Percentiles rank a stretch among this genome's conserved stretches.
phyloP scores from a whole-genome alignment of 331 rosid species.

The Acacia concinna region DNA sequence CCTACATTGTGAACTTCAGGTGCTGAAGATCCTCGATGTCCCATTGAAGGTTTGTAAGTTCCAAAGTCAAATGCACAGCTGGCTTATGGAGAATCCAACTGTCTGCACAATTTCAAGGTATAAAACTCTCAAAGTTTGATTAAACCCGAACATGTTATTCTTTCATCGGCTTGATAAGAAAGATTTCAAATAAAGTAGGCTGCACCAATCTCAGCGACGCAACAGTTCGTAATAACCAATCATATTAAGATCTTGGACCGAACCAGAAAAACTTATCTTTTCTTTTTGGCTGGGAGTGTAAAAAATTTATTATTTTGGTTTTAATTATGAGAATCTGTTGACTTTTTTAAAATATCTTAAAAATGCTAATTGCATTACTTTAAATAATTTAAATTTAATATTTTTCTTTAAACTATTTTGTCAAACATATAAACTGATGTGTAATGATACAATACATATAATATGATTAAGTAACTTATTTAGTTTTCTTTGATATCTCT shows the following conservation, averaged over 20 bases:
- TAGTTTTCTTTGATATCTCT: too few relatives aligned
- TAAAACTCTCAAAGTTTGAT: constrained; percentile 4
- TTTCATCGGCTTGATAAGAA: constrained; percentile 15
- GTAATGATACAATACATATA: too few relatives aligned
- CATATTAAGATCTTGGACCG: background rate
- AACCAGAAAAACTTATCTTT: background rate
- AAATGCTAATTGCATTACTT: too few relatives aligned
- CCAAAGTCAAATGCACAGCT: constrained; percentile 38
- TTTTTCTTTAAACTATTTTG: too few relatives aligned
- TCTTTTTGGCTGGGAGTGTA: too few relatives aligned
- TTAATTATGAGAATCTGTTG: too few relatives aligned
- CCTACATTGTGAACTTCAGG: constrained; percentile 53
- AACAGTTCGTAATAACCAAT: background rate
- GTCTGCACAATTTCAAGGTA: constrained; percentile 67
- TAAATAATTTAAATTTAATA: too few relatives aligned
- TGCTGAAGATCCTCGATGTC: constrained; percentile 84
- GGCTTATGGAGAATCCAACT: constrained; percentile 46
- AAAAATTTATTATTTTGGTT: too few relatives aligned
- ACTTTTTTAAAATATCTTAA: too few relatives aligned
- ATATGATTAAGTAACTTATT: too few relatives aligned
- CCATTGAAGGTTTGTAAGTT: constrained; percentile 56
- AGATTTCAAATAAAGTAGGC: background rate
- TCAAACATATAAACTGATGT: too few relatives aligned
- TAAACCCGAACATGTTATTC: background rate
- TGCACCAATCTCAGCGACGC: background rate